These are phyloP conservation scores for Leptosphaerulina australis DNA, from an alignment of 2,329 filamentous ascomycete species.

Conservation along the genomic window DNA sequence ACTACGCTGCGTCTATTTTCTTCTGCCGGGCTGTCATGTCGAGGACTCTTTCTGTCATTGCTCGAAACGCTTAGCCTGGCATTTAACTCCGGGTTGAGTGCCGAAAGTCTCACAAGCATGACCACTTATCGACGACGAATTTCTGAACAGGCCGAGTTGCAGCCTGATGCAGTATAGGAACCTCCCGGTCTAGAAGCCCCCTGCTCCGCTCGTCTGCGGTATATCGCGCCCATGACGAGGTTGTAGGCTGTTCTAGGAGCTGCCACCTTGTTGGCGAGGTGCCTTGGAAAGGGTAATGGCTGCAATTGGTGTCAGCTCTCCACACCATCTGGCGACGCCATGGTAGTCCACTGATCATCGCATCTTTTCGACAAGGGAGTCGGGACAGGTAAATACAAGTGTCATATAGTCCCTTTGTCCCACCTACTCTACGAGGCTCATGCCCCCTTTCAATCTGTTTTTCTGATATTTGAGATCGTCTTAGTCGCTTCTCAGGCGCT, in stretches of 20 bases:
- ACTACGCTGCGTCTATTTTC: conserved; percentile 22
- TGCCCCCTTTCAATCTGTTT: conserved; percentile 9
- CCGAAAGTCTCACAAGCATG: conserved; percentile 1
- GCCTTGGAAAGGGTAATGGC: conserved; percentile 12
- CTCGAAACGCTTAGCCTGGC: conserved; percentile 14
- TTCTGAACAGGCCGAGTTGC: neutral
- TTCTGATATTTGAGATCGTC: conserved; percentile 11
- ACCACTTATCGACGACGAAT: conserved; percentile 5
- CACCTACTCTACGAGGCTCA: conserved; percentile 19
- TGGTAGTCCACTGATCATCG: conserved; percentile 20
- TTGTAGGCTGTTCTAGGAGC: conserved; percentile 13
- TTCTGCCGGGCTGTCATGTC: conserved; percentile 19
- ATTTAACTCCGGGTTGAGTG: neutral
- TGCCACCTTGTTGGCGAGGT: conserved; percentile 21
- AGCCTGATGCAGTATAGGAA: neutral
- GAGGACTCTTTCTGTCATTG: conserved; percentile 3
- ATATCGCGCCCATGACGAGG: conserved; percentile 25
- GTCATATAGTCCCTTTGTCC: conserved; percentile 25
- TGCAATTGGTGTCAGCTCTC: conserved; percentile 30
- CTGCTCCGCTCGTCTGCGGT: conserved; percentile 6
- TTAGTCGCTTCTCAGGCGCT: conserved; percentile 8
- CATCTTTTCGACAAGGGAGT: conserved; percentile 10
- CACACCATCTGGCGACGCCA: conserved; percentile 20
- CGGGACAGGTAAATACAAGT: conserved; percentile 21
- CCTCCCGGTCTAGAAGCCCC: neutral